Conservation (phyloP, 345 rosid genomes). For the Boechera retrofracta region DNA sequence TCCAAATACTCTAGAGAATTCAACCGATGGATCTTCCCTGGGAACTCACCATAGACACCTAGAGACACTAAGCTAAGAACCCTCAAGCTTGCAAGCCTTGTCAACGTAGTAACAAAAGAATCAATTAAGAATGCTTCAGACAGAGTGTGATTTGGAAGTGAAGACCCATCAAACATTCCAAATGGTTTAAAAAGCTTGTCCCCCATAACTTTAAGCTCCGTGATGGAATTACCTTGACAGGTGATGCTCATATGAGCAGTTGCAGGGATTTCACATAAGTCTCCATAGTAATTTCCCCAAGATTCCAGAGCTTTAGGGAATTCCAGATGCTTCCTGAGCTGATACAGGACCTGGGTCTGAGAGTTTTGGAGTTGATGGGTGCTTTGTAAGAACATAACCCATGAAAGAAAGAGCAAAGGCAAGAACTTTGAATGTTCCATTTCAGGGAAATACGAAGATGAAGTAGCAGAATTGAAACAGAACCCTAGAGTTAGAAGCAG, state of each 20-base stretch:
- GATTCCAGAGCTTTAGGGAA: conserved; percentile 68
- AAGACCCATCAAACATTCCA: conserved; percentile 59
- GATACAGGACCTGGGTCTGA: conserved; percentile 69
- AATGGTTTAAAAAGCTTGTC: conserved; percentile 62
- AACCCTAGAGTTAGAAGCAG: conserved; percentile 40
- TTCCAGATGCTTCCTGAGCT: conserved; percentile 84
- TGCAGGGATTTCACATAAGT: conserved; percentile 67
- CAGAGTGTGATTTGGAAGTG: conserved; percentile 69
- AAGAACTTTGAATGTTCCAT: conserved; percentile 52
- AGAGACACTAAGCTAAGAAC: conserved; percentile 79
- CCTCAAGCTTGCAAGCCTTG: conserved; percentile 81
- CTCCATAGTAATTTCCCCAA: conserved; percentile 69
- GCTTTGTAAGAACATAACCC: conserved; percentile 48
- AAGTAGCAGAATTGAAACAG: conserved; percentile 34
- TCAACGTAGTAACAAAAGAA: conserved; percentile 79
- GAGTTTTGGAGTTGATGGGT: conserved; percentile 64
- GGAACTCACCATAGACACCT: conserved; percentile 91
- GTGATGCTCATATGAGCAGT: conserved; percentile 61
- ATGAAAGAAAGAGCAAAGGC: conserved; percentile 49
- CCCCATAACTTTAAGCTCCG: conserved; percentile 86
- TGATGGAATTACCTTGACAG: conserved; percentile 66
- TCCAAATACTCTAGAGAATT: conserved; percentile 80
- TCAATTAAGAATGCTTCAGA: conserved; percentile 76
- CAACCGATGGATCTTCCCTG: conserved; percentile 84
- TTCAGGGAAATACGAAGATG: background rate